These are phyloP conservation scores for Teratosphaeria nubilosa DNA, from an alignment of 2,329 filamentous ascomycete genomes.

Conservation along the genomic window DNA sequence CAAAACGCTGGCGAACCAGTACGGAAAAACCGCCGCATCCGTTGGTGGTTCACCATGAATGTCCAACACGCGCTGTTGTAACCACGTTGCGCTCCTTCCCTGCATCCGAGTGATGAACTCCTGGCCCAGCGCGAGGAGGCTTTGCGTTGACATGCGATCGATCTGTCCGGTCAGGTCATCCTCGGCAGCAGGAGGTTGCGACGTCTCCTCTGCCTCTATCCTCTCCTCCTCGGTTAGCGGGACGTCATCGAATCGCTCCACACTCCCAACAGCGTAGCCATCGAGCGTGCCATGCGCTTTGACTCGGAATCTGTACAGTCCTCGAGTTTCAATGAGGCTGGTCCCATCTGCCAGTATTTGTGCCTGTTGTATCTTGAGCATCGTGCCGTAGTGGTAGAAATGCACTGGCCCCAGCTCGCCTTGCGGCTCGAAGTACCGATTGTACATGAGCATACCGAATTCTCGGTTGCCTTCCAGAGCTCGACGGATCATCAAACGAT, in stretches of 20 bases:
- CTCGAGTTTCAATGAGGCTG: conserved; percentile 69
- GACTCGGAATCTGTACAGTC: conserved; percentile 67
- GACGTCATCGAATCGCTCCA: conserved; percentile 74
- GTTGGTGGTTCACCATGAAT: conserved; percentile 69
- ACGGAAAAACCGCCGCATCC: conserved; percentile 70
- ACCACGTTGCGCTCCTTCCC: conserved; percentile 60
- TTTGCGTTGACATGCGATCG: conserved; percentile 56
- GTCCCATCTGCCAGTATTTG: conserved; percentile 70
- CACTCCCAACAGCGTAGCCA: conserved; percentile 66
- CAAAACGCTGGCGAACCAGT: conserved; percentile 80
- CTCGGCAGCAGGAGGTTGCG: conserved; percentile 15
- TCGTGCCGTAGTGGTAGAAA: conserved; percentile 67
- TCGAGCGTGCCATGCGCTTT: conserved; percentile 55
- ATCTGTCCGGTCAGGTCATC: conserved; percentile 30
- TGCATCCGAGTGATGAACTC: conserved; percentile 62
- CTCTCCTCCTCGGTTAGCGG: conserved; percentile 69
- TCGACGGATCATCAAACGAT: conserved; percentile 78
- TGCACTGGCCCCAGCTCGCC: conserved; percentile 42
- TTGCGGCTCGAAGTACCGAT: conserved; percentile 43
- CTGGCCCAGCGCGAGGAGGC: conserved; percentile 55
- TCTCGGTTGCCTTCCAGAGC: conserved; percentile 61
- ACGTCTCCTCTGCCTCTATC: conserved; percentile 59
- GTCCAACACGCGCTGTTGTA: conserved; percentile 59
- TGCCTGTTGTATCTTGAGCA: conserved; percentile 64
- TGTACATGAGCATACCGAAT: conserved; percentile 79